Conservation (phyloP, 2,329 filamentous ascomycete species). For the Ceratocystis diversiconidia region DNA sequence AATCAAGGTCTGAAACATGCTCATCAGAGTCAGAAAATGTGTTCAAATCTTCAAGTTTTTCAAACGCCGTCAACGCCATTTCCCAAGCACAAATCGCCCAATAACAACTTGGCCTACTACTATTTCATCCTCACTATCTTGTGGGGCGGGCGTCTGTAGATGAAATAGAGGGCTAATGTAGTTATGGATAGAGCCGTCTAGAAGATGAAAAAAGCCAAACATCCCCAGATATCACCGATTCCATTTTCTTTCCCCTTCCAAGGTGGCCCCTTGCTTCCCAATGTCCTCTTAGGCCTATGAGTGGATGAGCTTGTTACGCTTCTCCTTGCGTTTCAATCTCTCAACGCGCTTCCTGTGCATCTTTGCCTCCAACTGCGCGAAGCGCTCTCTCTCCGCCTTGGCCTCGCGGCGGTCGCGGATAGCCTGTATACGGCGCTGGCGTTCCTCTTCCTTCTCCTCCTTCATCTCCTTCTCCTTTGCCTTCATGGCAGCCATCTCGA, state of each 20-base stretch:
- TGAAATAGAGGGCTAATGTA: not conserved
- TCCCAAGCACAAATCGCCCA: not conserved
- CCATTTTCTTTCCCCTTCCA: no score
- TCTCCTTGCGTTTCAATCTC: slow-evolving; percentile 84
- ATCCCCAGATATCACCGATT: not conserved
- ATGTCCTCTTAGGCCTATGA: slow-evolving; percentile 32
- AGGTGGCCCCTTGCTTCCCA: not conserved
- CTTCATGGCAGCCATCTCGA: slow-evolving; percentile 62
- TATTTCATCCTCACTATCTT: not conserved
- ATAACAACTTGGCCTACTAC: not conserved
- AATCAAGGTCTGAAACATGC: not conserved
- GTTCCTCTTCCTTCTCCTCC: slow-evolving; percentile 82
- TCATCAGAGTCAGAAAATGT: slow-evolving; percentile 8
- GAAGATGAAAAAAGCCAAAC: slow-evolving; percentile 7
- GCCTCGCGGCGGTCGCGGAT: slow-evolving; percentile 75
- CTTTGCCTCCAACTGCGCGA: slow-evolving; percentile 87
- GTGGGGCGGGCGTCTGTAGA: not conserved
- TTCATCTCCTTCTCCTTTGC: slow-evolving; percentile 92
- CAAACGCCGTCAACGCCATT: slow-evolving; percentile 16
- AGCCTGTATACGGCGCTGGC: slow-evolving; percentile 65
- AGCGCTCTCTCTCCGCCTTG: slow-evolving; percentile 87
- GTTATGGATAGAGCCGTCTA: not conserved
- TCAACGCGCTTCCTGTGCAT: slow-evolving; percentile 96
- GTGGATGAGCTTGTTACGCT: slow-evolving; percentile 75
- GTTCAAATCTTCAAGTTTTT: not conserved